Evolutionary conservation across 768 basidiomycete species (phyloP), one percentile per base, ranked within the genome.

Genomic region (Auriscalpium microsporum): DNA sequence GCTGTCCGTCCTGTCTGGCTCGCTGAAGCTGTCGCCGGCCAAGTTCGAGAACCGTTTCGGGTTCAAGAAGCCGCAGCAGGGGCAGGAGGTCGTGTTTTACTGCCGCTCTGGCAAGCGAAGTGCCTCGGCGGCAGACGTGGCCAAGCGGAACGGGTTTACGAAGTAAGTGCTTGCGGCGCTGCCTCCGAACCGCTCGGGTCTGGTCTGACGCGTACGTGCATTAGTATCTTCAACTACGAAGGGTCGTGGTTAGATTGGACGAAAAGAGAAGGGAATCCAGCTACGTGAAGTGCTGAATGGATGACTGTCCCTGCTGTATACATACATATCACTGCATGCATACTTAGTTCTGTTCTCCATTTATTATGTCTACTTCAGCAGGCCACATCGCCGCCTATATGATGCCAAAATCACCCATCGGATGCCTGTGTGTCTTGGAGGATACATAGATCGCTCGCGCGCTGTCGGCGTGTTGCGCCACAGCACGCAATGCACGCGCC

Each of bases 171-270:
- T 33, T 16, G 8, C 9, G 37, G n/a, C 17, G 11, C n/a, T 16
- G 16, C 35, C 17, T 14, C n/a, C 7, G 16, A n/a, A 17, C 11
- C 16, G 35, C 14, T 23, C 13, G 1, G 7, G 33, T 6, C 17
- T 53, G 7, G 33, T 6, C 17, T 53, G 16, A 47, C 36, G 33
- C 19, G 9, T 11, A 3, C 48, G 10, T 40, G 1, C 38, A n/a
- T 14, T 35, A 62, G 61, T 48, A 55, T 62, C 49, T 68, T 82
- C 56, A 94, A 93, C 64, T 95, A 92, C 67, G 80, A 79, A 60
- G 92, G 92, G 9, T 90, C 88, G 17, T 95, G 90, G 90, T 68
- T 90, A 52, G 89, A 94, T 61, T 95, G 92, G 92, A 78, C 80
- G 11, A 72, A 73, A 64, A 69, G 73, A 73, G 66, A 83, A 73